Evolutionary conservation across 2,329 filamentous ascomycete species (phyloP).

Genomic region (Sphaerulina musiva): DNA sequence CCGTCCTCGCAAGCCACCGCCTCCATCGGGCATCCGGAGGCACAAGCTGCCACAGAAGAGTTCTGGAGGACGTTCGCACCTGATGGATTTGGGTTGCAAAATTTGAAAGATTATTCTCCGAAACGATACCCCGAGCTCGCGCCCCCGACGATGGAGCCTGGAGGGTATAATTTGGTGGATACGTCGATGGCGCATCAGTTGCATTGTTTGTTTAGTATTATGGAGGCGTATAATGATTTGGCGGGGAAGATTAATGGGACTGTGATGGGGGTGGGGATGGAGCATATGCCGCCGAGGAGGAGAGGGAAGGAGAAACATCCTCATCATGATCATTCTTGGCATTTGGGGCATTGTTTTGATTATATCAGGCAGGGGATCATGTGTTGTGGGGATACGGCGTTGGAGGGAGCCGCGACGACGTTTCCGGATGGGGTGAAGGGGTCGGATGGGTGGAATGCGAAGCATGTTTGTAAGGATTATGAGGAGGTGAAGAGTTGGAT

Average conservation of each 20-base stretch:
- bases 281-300: neutral
- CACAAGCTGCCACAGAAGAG: slow-evolving; percentile 1
- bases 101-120: slow-evolving; percentile 4
- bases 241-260: neutral
- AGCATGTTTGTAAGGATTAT: slow-evolving; percentile 11
- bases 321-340: slow-evolving; percentile 11
- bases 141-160: slow-evolving; percentile 4
- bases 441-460: slow-evolving; percentile 12
- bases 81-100: slow-evolving; percentile 6
- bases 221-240: slow-evolving; percentile 8
- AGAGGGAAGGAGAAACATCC: neutral
- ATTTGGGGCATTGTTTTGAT: slow-evolving; percentile 12
- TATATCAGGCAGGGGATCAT: slow-evolving; percentile 12
- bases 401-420: slow-evolving; percentile 11
- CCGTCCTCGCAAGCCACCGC: slow-evolving; percentile 3
- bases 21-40: slow-evolving; percentile 3
- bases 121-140: slow-evolving; percentile 1
- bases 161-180: slow-evolving; percentile 8
- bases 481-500: slow-evolving; percentile 10
- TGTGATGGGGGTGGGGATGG: neutral
- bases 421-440: slow-evolving; percentile 11
- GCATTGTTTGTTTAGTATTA: slow-evolving; percentile 9
- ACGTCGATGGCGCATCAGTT: slow-evolving; percentile 10
- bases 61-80: slow-evolving; percentile 12
- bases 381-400: slow-evolving; percentile 12